Evolutionary conservation across 352 stramenopile genomes (phyloP), one percentile per base, ranked within the genome.

Genomic region (Phytophthora tubulina): DNA sequence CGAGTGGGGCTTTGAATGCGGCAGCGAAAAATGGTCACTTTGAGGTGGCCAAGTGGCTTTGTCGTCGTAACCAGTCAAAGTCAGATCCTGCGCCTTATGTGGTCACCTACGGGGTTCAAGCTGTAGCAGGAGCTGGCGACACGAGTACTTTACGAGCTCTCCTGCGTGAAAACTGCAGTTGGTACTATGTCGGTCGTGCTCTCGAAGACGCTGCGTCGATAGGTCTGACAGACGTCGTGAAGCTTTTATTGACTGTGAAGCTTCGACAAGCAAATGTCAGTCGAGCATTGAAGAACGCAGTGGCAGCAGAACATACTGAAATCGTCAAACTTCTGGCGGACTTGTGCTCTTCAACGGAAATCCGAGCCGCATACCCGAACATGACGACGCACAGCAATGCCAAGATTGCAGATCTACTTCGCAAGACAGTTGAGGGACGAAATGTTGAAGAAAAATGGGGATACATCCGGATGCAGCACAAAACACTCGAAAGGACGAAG

Each of bases 371-470:
- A 14, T 63, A 63, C 49, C 21, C 45, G 0, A 60, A 41, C 14
- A 33, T 53, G 17, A 36, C 13, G 42, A 45, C 44, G 31, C 32
- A 6, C 0, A 48, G 17, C 41, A 67, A 62, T 32, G 35, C 1
- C 1, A 52, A 60, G 44, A 55, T 69, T 6, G 15, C 52, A 32
- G 57, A 73, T 11, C 32, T 73, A 4, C 38, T 73, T n/a, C 50
- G 51, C 13, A 64, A 69, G 30, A 60, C 50, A 11, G 15, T 68
- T 13, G 66, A 73, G n/a, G 21, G 21, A 4, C 32, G 66, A 59
- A 51, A 73, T 3, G 58, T 73, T 11, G 58, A 73, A 58, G 65
- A 72, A 27, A 72, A 67, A 17, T 72, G 66, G 66, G 58, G 66
- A 44, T 73, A 68, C 32, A 50, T 69, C 35, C 38, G 66, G 14